These are phyloP conservation scores for Brachypodium distachyon DNA, from an alignment of 202 grass and related monocot genomes.

Conservation along the genomic window DNA sequence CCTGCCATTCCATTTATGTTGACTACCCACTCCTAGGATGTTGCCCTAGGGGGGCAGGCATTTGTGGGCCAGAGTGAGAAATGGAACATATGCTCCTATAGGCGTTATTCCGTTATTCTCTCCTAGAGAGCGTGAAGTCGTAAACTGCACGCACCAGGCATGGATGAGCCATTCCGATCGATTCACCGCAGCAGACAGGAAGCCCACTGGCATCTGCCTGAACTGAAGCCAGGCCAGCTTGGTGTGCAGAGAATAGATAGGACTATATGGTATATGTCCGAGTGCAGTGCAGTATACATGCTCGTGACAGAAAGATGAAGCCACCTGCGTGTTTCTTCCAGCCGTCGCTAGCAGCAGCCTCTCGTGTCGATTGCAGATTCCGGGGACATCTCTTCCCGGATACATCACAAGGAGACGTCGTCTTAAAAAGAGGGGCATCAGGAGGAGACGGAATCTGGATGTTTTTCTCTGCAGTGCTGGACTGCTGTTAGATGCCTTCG, in stretches of 20 bases:
- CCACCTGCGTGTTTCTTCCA: constrained; percentile 24
- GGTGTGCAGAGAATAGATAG: background rate
- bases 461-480: constrained; percentile 1
- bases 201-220: background rate
- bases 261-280: background rate
- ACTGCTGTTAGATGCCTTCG: constrained; percentile 9
- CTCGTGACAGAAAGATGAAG: constrained; percentile 30
- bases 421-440: background rate
- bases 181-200: background rate
- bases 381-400: constrained; percentile 12
- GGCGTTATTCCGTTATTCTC: background rate
- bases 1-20: constrained; percentile 11
- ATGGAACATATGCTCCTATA: background rate
- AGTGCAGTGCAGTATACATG: background rate
- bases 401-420: too few species aligned
- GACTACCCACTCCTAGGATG: background rate
- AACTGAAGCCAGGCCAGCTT: background rate
- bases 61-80: background rate
- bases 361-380: constrained; percentile 16
- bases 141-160: background rate
- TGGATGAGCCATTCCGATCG: too few species aligned
- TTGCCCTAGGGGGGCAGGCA: constrained; percentile 10
- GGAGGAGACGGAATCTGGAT: constrained; percentile 14
- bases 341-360: constrained; percentile 1
- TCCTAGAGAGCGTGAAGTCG: background rate